phyloP scores from a whole-genome alignment of 2,329 filamentous ascomycete genomes.

The Exserohilum turcica region DNA sequence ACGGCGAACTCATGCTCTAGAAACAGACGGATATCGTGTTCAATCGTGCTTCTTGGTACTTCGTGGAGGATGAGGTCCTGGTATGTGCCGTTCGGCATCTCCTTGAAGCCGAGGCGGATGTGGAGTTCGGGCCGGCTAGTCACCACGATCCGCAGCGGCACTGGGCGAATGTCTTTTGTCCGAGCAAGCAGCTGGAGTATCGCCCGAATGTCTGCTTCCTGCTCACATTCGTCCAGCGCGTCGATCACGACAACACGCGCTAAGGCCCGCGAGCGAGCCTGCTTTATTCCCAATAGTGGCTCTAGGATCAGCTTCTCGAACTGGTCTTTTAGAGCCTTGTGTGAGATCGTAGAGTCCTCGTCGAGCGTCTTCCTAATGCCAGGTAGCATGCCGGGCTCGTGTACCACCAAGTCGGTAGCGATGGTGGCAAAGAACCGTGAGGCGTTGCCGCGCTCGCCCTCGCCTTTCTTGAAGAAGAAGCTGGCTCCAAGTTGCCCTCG shows the following conservation, averaged over 20 bases:
- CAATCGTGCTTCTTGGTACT: constrained; percentile 23
- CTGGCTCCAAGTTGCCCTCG: constrained; percentile 13
- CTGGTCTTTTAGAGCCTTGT: constrained; percentile 9
- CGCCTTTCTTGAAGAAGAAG: constrained; percentile 21
- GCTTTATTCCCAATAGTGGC: constrained; percentile 4
- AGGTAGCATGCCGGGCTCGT: constrained; percentile 11
- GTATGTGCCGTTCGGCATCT: constrained; percentile 24
- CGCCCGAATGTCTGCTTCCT: constrained; percentile 13
- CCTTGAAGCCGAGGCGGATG: constrained; percentile 26
- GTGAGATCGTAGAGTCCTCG: constrained; percentile 10
- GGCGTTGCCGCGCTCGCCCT: constrained; percentile 17
- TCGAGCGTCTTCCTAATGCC: constrained; percentile 20
- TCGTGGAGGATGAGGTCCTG: constrained; percentile 28
- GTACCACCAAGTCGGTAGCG: constrained; percentile 17
- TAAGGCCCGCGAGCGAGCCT: neutral
- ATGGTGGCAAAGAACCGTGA: constrained; percentile 23
- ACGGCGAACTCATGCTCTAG: constrained; percentile 23
- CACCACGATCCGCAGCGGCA: constrained; percentile 23
- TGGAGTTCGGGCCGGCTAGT: constrained; percentile 29
- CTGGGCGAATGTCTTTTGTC: constrained; percentile 10
- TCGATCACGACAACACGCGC: constrained; percentile 21
- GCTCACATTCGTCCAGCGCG: constrained; percentile 43
- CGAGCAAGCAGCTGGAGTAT: constrained; percentile 29
- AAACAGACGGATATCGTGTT: constrained; percentile 29
- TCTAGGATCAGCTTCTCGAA: constrained; percentile 15